A percentile compares a stretch with the other conserved stretches of the same genome.
These are phyloP conservation scores for Serendipita indica DNA, from an alignment of 768 basidiomycete species.

Conservation along the genomic window DNA sequence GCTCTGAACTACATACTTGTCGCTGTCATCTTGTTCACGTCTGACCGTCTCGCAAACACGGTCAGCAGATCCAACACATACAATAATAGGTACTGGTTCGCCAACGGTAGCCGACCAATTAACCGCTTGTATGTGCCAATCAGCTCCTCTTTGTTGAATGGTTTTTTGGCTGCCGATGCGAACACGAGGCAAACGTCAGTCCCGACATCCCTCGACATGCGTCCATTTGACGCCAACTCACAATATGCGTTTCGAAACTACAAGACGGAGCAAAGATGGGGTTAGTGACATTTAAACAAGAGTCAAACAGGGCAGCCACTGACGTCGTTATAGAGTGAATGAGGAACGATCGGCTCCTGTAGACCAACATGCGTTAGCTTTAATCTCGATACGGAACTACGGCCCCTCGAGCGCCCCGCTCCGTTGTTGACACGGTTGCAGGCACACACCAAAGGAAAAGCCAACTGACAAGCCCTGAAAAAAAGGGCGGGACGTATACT, in stretches of 20 bases:
- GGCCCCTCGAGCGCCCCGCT: neutral
- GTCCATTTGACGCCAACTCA: conserved; percentile 23
- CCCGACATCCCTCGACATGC: neutral
- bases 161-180: conserved; percentile 50
- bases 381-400: neutral
- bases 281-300: conserved; percentile 10
- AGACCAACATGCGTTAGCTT: neutral
- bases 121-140: conserved; percentile 71
- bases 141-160: conserved; percentile 53
- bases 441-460: no score
- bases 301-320: conserved; percentile 29
- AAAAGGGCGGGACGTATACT: conserved; percentile 24
- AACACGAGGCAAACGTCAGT: conserved; percentile 10
- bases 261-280: conserved; percentile 11
- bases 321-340: conserved; percentile 75
- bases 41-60: conserved; percentile 82
- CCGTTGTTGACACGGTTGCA: no score
- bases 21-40: conserved; percentile 92
- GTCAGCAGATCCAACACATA: conserved; percentile 93
- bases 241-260: conserved; percentile 72
- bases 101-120: conserved; percentile 69
- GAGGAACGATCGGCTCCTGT: conserved; percentile 90
- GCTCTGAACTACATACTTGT: conserved; percentile 46
- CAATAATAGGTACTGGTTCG: conserved; percentile 90
- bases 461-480: no score